Base-by-base conservation (phyloP, 179 eudicot species). In the Camellia oleifera region DNA sequence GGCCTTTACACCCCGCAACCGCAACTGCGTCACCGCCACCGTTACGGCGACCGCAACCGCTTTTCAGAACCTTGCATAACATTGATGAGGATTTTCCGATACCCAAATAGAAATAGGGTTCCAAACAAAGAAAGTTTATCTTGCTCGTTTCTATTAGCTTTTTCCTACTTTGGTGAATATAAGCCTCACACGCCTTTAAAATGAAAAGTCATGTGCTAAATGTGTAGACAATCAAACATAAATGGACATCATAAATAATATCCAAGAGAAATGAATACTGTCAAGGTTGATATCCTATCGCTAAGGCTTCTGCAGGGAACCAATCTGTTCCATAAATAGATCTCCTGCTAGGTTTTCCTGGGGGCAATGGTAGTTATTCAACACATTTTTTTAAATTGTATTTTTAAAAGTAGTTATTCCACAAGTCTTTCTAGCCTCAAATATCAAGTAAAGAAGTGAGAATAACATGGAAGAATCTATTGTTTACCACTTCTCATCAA, bases 401-500 rank as follows among this genome's bases (percentile, higher is more conserved):
- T 48, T 50, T 71, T n/a, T 61, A 42, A 46, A 48, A 77, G 7
- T 73, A 73, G 14, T 20, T 44, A 78, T 70, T 69, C 54, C 50
- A n/a, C 42, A 10, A 13, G 7, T 40, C 69, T 44, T 57, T 17
- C 42, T 14, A 56, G 12, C 70, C 6, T 72, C 26, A 63, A 46
- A 72, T 4, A 73, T 15, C 10, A 50, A 62, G 4, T 53, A 42
- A 63, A 64, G 32, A 67, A 67, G 45, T 32, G 66, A 72, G 73
- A 68, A 62, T 11, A 20, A 50, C 53, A 40, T 15, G 48, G 60
- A 78, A 46, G n/a, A 53, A 72, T 13, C 42, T 6, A 48, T 15
- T 10, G 63, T 45, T 82, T 90, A 94, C 99, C 99, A 96, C 80
- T 92, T 96, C 86, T 94, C 97, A 75, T 96, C 95, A 68, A 96